Evolutionary conservation across 495 filamentous ascomycete species (phyloP), one percentile per base, ranked within the genome.

Genomic region (Venustampulla echinocandica): DNA sequence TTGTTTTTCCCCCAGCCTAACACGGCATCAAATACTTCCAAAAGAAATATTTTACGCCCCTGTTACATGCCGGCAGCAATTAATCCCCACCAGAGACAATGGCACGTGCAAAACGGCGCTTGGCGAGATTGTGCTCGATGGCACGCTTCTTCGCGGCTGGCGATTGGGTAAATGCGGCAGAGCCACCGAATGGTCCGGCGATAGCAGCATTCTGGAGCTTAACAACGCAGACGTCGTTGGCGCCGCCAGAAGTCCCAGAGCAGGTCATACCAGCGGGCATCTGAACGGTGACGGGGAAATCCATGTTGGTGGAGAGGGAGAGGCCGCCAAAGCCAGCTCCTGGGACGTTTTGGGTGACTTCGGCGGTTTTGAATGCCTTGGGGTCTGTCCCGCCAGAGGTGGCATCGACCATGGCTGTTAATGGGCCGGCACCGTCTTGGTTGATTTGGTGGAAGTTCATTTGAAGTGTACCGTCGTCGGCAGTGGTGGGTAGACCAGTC

Each of bases 181-280:
- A 72, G 18, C 78, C 77, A 42, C 78, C 78, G 52, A 82, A 82
- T 1, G 78, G 78, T 1, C 78, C 78, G 5, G 76, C 76, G 10
- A 64, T 53, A 0, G 77, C 74, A 5, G 61, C 50, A 58, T 82
- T 81, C 34, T 73, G 68, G 23, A 81, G 66, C 14, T 75, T 66
- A 10, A 76, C 74, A 45, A 80, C 61, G 63, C 77, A 81, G 24
- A 80, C 75, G 44, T 74, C 72, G 38, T 64, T 45, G 1, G 68
- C 71, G 7, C 69, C 73, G 13, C 66, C 76, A 17, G 71, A 69
- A 11, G 63, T 64, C 18, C 64, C 77, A 18, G 70, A 66, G 63
- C 77, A 81, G 6, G 72, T 77, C 74, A 80, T 79, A 33, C 74
- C 76, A 0, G 63, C 65, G 1, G 77, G 77, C 73, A 82, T 78